These are phyloP conservation scores for Mycena rosella DNA, from an alignment of 768 basidiomycete genomes.

Conservation along the genomic window DNA sequence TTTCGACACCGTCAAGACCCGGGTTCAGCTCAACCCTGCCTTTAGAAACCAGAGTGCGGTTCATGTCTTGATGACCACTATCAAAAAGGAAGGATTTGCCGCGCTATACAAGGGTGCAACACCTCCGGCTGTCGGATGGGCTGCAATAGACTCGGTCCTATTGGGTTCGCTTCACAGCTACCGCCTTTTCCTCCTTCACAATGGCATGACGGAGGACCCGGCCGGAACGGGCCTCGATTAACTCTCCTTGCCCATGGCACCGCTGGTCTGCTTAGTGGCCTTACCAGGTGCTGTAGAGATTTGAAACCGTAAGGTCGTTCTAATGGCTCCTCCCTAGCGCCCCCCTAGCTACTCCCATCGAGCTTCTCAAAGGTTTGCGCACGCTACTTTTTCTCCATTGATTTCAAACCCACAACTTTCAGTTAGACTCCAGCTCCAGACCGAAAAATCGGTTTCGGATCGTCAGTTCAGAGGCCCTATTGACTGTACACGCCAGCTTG, in stretches of 20 bases:
- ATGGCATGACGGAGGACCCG: constrained; percentile 65
- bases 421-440: constrained; percentile 80
- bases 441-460: constrained; percentile 61
- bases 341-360: constrained; percentile 80
- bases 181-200: constrained; percentile 67
- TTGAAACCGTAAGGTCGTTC: not conserved
- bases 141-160: constrained; percentile 73
- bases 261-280: constrained; percentile 76
- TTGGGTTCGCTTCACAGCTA: constrained; percentile 78
- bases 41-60: constrained; percentile 15
- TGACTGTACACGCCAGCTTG: constrained; percentile 74
- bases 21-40: constrained; percentile 10
- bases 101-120: constrained; percentile 84
- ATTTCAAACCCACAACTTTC: constrained; percentile 25
- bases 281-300: constrained; percentile 65
- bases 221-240: constrained; percentile 63
- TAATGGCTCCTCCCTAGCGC: constrained; percentile 56
- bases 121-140: constrained; percentile 80
- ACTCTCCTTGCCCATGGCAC: constrained; percentile 74
- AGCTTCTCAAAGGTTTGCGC: constrained; percentile 75
- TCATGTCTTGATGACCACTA: constrained; percentile 12
- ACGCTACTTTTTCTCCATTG: constrained; percentile 7
- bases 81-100: constrained; percentile 61
- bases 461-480: constrained; percentile 75
- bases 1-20: constrained; percentile 48